Conservation (phyloP, 1,284 basidiomycete species). For the Ustilago lituana region DNA sequence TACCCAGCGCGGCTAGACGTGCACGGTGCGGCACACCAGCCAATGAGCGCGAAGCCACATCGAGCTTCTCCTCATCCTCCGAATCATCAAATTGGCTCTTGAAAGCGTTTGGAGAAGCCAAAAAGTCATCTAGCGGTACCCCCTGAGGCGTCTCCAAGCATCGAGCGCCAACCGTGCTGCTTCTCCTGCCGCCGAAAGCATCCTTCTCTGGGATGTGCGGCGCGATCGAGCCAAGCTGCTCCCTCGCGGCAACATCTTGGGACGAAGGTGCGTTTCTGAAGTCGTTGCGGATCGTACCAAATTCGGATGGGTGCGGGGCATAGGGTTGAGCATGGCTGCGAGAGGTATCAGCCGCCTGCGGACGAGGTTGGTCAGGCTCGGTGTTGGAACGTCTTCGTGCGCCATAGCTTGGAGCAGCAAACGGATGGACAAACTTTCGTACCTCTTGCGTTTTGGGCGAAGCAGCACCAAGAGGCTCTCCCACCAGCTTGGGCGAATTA, state of each 20-base stretch:
- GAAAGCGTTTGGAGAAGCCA: conserved; percentile 5
- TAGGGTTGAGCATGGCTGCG: neutral
- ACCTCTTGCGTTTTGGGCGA: too few species aligned
- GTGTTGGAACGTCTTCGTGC: neutral
- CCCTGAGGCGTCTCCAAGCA: neutral
- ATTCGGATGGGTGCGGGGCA: neutral
- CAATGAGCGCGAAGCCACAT: neutral
- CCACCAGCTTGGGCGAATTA: conserved; percentile 36
- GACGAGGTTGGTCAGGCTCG: neutral
- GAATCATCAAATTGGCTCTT: conserved; percentile 46
- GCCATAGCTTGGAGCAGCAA: conserved; percentile 1
- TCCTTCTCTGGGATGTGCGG: neutral
- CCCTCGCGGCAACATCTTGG: too few species aligned
- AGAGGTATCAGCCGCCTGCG: too few species aligned
- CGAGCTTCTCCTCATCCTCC: conserved; percentile 39
- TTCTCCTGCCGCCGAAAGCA: neutral
- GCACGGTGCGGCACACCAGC: conserved; percentile 14
- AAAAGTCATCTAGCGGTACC: neutral
- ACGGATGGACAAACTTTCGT: conserved; percentile 10
- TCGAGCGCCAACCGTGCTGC: conserved; percentile 12
- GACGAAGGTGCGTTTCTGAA: neutral
- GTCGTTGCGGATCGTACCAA: neutral
- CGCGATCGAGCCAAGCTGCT: too few species aligned
- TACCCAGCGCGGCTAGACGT: conserved; percentile 32
- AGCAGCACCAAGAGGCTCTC: too few species aligned